Evolutionary conservation across 2,329 filamentous ascomycete species (phyloP), one percentile per base, ranked within the genome.

Genomic region (Emmonsiellopsis sp.): DNA sequence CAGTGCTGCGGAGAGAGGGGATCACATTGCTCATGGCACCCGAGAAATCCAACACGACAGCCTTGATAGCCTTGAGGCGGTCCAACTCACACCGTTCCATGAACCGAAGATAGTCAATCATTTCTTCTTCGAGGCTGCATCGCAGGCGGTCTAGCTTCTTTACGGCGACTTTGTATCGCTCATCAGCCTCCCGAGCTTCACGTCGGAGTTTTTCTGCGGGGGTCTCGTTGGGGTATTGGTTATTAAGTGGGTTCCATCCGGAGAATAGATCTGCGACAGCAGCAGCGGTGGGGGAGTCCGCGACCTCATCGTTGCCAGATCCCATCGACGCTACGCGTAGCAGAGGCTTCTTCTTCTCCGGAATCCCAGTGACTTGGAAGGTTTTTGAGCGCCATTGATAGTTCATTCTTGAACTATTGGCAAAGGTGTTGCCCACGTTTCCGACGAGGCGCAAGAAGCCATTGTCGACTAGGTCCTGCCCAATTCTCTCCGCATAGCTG

Each of bases 11-110:
- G 57, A 98, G 75, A 65, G 88, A 94, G 14, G 93, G 94, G 58
- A 98, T 97, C 63, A 96, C 92, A 65, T 98, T 98, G 77, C 92
- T 92, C 69, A 98, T 88, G 39, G 92, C 90, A 45, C 93, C 93
- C 4, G 92, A 96, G 70, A 98, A 97, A 72, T 98, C 94, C 43
- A 98, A 81, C 57, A 98, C 86, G 51, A 98, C 94, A 27, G 92
- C 92, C 78, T 98, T 97, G 78, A 98, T 93, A 17, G 94, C 93
- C 77, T 95, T 97, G 48, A 98, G 79, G 57, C 94, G 83, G 70
- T 98, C 94, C 56, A 97, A 76, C 71, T 98, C 93, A 69, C 93
- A 98, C 57, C 92, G 88, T 76, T 98, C 93, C 72, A 98, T 88
- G 72, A 96, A 98, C 68, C 85, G 89, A 60, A 98, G 80, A 66